Evolutionary conservation across 2,329 filamentous ascomycete genomes (phyloP).

Genomic region (Aspergillus transmontanensis): DNA sequence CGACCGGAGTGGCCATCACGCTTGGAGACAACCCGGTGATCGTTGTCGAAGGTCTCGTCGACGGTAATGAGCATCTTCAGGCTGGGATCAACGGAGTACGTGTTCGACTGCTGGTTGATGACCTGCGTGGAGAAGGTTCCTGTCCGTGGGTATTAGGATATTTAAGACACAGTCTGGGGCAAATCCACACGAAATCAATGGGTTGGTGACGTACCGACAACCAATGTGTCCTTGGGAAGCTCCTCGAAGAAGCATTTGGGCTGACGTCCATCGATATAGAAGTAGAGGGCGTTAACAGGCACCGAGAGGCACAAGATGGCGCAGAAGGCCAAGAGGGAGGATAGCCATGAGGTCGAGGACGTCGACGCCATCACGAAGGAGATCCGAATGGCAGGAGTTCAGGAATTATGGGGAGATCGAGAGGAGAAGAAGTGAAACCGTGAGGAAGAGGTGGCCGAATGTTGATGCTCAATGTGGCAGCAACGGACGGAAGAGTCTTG

Average conservation of each 20-base stretch:
- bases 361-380: constrained; percentile 39
- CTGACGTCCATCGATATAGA: constrained; percentile 84
- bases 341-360: constrained; percentile 42
- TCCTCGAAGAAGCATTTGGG: constrained; percentile 99
- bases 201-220: constrained; percentile 67
- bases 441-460: constrained; percentile 7
- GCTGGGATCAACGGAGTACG: constrained; percentile 72
- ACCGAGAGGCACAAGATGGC: constrained; percentile 63
- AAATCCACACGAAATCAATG: neutral
- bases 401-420: neutral
- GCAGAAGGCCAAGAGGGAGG: constrained; percentile 60
- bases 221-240: constrained; percentile 93
- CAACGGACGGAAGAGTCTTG: constrained; percentile 24
- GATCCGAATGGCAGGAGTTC: neutral
- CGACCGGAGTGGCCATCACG: constrained; percentile 73
- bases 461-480: constrained; percentile 27
- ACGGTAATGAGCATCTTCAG: constrained; percentile 88
- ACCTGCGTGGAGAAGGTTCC: constrained; percentile 86
- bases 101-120: constrained; percentile 69
- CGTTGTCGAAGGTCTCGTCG: constrained; percentile 94
- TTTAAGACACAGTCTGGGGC: neutral
- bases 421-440: constrained; percentile 1
- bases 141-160: constrained; percentile 32
- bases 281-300: constrained; percentile 83
- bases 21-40: constrained; percentile 93